Evolutionary conservation across 768 basidiomycete species (phyloP).

Genomic region (Auriscalpium orientale): DNA sequence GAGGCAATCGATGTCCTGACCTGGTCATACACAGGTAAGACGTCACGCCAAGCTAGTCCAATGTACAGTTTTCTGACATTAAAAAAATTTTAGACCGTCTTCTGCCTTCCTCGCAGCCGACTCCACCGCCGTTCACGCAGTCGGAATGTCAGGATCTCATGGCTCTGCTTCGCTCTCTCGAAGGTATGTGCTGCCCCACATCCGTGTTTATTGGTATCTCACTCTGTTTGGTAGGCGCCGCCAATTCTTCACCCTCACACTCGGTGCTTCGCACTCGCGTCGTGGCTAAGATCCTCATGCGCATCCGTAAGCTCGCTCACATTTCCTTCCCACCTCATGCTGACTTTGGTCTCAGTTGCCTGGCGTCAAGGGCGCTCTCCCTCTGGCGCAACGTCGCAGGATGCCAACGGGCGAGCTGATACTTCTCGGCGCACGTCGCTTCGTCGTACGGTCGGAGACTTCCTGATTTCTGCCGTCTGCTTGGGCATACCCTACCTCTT

Average conservation of each 20-base stretch:
- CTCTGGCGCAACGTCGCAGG: slow-evolving; percentile 3
- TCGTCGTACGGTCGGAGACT: slow-evolving; percentile 43
- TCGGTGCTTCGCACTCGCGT: slow-evolving; percentile 12
- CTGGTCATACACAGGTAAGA: slow-evolving; percentile 72
- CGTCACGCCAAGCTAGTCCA: neutral
- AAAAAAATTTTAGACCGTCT: slow-evolving; percentile 45
- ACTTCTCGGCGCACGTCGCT: slow-evolving; percentile 30
- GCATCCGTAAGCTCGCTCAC: slow-evolving; percentile 7
- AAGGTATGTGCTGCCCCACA: slow-evolving; percentile 9
- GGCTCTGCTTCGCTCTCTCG: slow-evolving; percentile 43
- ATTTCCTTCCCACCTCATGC: neutral
- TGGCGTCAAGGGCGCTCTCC: slow-evolving; percentile 10
- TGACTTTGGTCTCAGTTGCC: slow-evolving; percentile 6
- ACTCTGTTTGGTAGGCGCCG: neutral
- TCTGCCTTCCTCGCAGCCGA: slow-evolving; percentile 48
- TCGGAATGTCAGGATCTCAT: slow-evolving; percentile 74
- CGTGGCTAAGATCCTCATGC: slow-evolving; percentile 13
- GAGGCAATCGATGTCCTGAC: slow-evolving; percentile 73
- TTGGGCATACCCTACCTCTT: slow-evolving; percentile 79
- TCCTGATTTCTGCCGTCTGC: slow-evolving; percentile 56
- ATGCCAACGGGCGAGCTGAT: slow-evolving; percentile 17
- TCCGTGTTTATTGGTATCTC: neutral
- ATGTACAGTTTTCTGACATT: neutral
- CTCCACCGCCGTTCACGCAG: slow-evolving; percentile 63
- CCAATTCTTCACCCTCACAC: neutral